Evolutionary conservation across 768 basidiomycete genomes (phyloP).

Genomic region (Tylopilus rubrobrunneus): DNA sequence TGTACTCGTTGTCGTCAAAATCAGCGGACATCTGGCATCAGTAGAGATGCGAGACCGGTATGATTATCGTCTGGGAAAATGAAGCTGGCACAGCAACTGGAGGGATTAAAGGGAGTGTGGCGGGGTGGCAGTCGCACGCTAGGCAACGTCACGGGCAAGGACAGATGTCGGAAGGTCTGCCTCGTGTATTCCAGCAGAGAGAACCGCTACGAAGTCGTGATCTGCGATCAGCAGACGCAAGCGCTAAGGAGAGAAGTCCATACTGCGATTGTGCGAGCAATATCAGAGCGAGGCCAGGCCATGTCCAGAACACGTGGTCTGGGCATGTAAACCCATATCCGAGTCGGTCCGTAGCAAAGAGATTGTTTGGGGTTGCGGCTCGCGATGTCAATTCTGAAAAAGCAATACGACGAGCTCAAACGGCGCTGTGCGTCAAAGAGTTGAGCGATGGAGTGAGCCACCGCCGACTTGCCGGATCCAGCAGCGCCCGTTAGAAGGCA

Average conservation of each 20-base stretch:
- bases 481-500: no score
- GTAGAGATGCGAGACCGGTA: slow-evolving; percentile 5
- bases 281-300: slow-evolving; percentile 8
- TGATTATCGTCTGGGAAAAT: not conserved
- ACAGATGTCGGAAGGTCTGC: slow-evolving; percentile 8
- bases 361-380: no score
- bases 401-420: no score
- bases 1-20: slow-evolving; percentile 28
- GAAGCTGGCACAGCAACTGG: slow-evolving; percentile 3
- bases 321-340: slow-evolving; percentile 15
- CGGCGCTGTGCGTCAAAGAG: no score
- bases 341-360: slow-evolving; percentile 13
- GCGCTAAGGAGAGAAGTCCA: slow-evolving; percentile 11
- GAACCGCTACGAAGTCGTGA: slow-evolving; percentile 17
- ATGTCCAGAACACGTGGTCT: slow-evolving; percentile 25
- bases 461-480: no score
- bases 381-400: no score
- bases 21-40: slow-evolving; percentile 27
- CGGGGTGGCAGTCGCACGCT: not conserved
- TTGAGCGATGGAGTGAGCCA: no score
- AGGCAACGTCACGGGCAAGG: slow-evolving; percentile 4
- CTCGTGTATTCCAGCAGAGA: slow-evolving; percentile 28
- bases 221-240: slow-evolving; percentile 8
- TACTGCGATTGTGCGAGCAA: slow-evolving; percentile 10
- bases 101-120: slow-evolving; percentile 1